phyloP scores from a whole-genome alignment of 2,329 filamentous ascomycete genomes.

The Ophiocordyceps camponoti-floridani region DNA sequence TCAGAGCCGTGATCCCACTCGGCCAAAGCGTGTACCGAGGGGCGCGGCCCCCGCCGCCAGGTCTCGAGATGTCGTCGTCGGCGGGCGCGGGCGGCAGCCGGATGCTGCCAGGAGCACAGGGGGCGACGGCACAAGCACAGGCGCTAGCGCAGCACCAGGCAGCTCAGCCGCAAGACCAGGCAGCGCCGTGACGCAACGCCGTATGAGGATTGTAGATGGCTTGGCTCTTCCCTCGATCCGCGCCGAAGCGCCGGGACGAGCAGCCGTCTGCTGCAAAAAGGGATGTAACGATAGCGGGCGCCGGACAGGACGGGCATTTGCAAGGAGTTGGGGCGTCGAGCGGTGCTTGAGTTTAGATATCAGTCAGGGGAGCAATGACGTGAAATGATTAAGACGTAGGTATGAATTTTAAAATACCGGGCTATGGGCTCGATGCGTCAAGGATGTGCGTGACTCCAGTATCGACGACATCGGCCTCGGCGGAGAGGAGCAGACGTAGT shows the following conservation, averaged over 20 bases:
- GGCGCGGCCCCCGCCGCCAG: slow-evolving; percentile 15
- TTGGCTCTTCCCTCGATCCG: background rate
- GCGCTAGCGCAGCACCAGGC: slow-evolving; percentile 1
- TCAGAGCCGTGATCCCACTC: slow-evolving; percentile 39
- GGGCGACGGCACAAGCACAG: slow-evolving; percentile 2
- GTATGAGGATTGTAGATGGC: background rate
- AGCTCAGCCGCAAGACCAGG: slow-evolving; percentile 3
- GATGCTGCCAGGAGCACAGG: slow-evolving; percentile 8
- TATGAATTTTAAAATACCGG: background rate
- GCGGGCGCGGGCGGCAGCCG: slow-evolving; percentile 6
- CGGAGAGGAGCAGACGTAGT: background rate
- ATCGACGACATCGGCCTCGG: background rate
- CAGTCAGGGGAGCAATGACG: slow-evolving; percentile 1
- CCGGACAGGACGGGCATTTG: slow-evolving; percentile 12
- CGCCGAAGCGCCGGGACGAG: background rate
- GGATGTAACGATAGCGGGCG: slow-evolving; percentile 3
- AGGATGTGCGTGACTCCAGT: background rate
- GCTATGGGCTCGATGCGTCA: background rate
- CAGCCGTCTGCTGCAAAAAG: background rate
- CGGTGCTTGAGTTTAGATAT: slow-evolving; percentile 6
- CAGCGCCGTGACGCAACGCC: slow-evolving; percentile 6
- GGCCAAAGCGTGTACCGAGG: slow-evolving; percentile 22
- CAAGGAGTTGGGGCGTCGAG: slow-evolving; percentile 18
- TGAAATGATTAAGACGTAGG: slow-evolving; percentile 2
- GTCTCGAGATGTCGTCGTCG: slow-evolving; percentile 6